Evolutionary conservation across 768 basidiomycete species (phyloP).

Genomic region (Trametes maxima): DNA sequence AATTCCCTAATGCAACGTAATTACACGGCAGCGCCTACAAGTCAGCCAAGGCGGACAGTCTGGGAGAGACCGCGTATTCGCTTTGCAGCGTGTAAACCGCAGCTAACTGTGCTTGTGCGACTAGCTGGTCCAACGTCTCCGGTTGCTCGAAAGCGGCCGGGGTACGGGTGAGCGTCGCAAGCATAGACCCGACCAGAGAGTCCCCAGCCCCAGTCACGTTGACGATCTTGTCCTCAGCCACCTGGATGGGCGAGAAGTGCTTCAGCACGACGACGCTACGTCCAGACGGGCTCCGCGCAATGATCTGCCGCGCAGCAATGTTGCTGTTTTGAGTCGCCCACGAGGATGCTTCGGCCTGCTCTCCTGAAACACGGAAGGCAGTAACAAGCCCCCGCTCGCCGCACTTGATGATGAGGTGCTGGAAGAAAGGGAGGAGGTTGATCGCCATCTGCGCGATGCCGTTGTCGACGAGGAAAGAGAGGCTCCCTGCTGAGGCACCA

Average conservation of each 20-base stretch:
- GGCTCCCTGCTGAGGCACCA: constrained; percentile 38
- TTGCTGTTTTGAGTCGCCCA: constrained; percentile 59
- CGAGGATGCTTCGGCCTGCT: constrained; percentile 42
- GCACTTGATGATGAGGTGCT: constrained; percentile 83
- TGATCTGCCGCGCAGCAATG: constrained; percentile 47
- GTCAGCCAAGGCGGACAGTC: constrained; percentile 20
- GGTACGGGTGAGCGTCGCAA: constrained; percentile 58
- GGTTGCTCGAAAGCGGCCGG: constrained; percentile 51
- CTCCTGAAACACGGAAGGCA: constrained; percentile 54
- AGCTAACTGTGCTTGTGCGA: constrained; percentile 58
- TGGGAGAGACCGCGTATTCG: constrained; percentile 30
- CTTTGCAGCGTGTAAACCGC: constrained; percentile 31
- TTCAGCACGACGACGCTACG: constrained; percentile 61
- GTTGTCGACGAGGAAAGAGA: constrained; percentile 64
- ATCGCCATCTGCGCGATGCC: constrained; percentile 83
- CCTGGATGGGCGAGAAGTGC: constrained; percentile 66
- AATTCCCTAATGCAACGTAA: not conserved
- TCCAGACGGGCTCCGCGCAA: constrained; percentile 49
- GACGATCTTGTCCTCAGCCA: constrained; percentile 40
- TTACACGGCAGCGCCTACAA: not conserved
- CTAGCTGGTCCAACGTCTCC: constrained; percentile 42
- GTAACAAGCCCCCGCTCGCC: constrained; percentile 69
- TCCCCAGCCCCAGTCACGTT: constrained; percentile 95
- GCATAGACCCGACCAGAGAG: constrained; percentile 80
- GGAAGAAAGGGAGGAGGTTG: constrained; percentile 82